Evolutionary conservation across 1,284 basidiomycete genomes (phyloP).

Genomic region (Sanghuangporus sanghuang): DNA sequence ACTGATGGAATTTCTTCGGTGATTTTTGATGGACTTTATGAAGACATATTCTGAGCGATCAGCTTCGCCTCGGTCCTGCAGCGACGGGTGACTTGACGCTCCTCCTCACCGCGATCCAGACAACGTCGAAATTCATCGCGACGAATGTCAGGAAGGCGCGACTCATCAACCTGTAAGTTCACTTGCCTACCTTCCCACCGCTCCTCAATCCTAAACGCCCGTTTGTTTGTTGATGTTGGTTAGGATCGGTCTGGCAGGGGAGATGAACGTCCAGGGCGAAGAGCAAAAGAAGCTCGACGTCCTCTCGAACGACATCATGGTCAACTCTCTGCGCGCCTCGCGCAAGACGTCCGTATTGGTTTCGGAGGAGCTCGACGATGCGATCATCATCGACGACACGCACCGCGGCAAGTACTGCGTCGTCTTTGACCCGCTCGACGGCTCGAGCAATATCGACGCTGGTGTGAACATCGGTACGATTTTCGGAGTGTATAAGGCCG

Average conservation of each 20-base stretch:
- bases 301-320: constrained; percentile 99
- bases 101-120: constrained; percentile 92
- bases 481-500: constrained; percentile 95
- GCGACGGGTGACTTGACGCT: constrained; percentile 95
- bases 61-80: constrained; percentile 69
- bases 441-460: constrained; percentile 98
- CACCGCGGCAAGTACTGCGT: constrained; percentile 89
- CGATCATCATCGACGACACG: constrained; percentile 81
- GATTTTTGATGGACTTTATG: neutral
- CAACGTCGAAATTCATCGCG: constrained; percentile 95
- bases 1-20: neutral
- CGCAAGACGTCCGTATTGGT: constrained; percentile 97
- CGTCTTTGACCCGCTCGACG: constrained; percentile 98
- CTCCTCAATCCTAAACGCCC: no score
- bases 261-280: constrained; percentile 96
- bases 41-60: constrained; percentile 84
- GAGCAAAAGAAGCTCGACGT: constrained; percentile 99
- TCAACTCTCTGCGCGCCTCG: constrained; percentile 89
- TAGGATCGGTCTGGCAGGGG: constrained; percentile 92
- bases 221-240: no score
- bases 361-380: constrained; percentile 93
- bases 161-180: constrained; percentile 90
- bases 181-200: no score
- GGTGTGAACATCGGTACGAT: constrained; percentile 99
- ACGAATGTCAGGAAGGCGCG: constrained; percentile 97